Evolutionary conservation across 1,139 yeast species (phyloP).

Genomic region (Saccharomyces uvarum): DNA sequence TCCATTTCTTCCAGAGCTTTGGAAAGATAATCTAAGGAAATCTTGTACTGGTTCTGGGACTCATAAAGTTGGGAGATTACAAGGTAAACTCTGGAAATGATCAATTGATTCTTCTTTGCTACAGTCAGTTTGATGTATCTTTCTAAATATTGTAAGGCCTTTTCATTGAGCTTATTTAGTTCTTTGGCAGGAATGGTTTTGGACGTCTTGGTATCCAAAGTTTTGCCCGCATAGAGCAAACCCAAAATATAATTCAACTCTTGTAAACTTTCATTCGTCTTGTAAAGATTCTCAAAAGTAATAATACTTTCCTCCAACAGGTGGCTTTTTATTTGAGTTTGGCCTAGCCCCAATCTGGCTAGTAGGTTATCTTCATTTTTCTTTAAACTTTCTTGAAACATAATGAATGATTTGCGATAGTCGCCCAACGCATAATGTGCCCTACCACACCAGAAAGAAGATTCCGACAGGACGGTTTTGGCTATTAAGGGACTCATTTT

Average conservation of each 20-base stretch:
- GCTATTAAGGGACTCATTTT: slow-evolving; percentile 19
- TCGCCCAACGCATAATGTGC: slow-evolving; percentile 55
- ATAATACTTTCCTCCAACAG: slow-evolving; percentile 77
- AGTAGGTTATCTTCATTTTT: slow-evolving; percentile 54
- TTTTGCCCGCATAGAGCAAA: slow-evolving; percentile 52
- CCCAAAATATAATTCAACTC: slow-evolving; percentile 78
- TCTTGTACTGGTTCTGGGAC: slow-evolving; percentile 44
- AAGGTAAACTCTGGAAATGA: slow-evolving; percentile 61
- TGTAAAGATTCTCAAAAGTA: slow-evolving; percentile 69
- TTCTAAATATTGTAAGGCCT: slow-evolving; percentile 62
- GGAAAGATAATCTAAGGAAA: slow-evolving; percentile 49
- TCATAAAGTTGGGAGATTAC: slow-evolving; percentile 65
- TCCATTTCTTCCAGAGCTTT: slow-evolving; percentile 50
- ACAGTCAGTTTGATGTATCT: slow-evolving; percentile 59
- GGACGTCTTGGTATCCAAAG: slow-evolving; percentile 16
- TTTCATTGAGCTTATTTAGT: slow-evolving; percentile 30
- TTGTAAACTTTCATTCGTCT: slow-evolving; percentile 58
- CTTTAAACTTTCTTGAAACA: slow-evolving; percentile 65
- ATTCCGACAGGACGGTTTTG: slow-evolving; percentile 55
- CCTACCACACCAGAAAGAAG: slow-evolving; percentile 81
- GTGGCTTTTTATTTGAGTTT: slow-evolving; percentile 69
- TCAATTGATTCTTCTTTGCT: slow-evolving; percentile 50
- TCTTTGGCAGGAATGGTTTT: slow-evolving; percentile 18
- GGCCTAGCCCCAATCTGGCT: slow-evolving; percentile 79
- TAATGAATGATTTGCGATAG: slow-evolving; percentile 58